Evolutionary conservation across 331 rosid species (phyloP).

Genomic region (Malus hybrid): DNA sequence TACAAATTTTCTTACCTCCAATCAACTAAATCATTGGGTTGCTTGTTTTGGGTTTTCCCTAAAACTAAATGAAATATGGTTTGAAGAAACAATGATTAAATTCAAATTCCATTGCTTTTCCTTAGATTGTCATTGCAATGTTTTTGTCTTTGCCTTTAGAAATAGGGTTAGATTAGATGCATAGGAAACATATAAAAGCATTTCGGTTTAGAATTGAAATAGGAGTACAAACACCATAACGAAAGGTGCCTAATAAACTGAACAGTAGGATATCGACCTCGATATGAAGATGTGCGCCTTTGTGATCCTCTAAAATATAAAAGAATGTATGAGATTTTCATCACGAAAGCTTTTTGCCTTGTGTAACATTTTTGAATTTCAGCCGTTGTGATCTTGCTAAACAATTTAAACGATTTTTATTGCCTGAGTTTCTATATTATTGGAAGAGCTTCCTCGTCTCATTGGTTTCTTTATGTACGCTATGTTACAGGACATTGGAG

Average conservation of each 20-base stretch:
- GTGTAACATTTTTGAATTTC: not conserved
- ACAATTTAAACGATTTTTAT: not conserved
- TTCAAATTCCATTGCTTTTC: not conserved
- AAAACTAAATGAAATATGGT: too few relatives aligned
- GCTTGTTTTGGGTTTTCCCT: too few relatives aligned
- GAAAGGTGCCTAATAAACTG: not conserved
- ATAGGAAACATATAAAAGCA: not conserved
- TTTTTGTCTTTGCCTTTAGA: not conserved
- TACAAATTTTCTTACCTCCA: conserved; percentile 10
- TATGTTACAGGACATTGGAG: conserved; percentile 38
- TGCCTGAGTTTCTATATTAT: not conserved
- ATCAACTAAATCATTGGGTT: not conserved
- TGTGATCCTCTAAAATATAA: not conserved
- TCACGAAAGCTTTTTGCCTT: not conserved
- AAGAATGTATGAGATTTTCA: not conserved
- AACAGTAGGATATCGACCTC: not conserved
- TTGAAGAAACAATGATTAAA: not conserved
- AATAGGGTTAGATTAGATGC: not conserved
- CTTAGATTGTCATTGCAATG: not conserved
- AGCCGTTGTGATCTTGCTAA: not conserved
- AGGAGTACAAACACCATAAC: not conserved
- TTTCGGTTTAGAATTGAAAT: not conserved
- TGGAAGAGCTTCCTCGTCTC: not conserved
- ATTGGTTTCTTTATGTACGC: not conserved
- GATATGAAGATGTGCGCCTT: not conserved